Conservation (phyloP, 2,329 filamentous ascomycete species). For the Aureobasidium uvarum region DNA sequence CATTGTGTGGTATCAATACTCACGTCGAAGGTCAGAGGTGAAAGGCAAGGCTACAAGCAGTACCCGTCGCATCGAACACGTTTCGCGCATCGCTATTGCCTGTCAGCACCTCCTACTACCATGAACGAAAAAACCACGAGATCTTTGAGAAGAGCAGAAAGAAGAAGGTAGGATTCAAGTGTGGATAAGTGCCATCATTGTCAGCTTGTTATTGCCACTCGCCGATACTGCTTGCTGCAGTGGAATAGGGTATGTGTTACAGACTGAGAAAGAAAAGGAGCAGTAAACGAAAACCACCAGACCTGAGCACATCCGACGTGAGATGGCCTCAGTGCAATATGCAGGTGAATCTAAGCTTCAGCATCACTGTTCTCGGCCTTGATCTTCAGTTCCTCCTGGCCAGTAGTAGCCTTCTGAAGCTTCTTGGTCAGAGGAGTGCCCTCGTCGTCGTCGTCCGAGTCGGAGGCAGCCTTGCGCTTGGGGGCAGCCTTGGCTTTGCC, state of each 20-base stretch:
- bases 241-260: background rate
- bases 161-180: background rate
- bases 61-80: background rate
- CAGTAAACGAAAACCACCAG: background rate
- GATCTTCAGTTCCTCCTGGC: background rate
- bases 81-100: background rate
- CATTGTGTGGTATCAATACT: background rate
- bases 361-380: slow-evolving; percentile 5
- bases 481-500: background rate
- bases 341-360: background rate
- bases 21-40: background rate
- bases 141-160: background rate
- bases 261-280: background rate
- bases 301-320: background rate
- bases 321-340: background rate
- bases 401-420: slow-evolving; percentile 37
- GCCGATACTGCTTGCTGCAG: background rate
- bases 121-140: background rate
- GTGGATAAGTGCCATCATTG: background rate
- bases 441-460: slow-evolving; percentile 16
- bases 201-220: background rate
- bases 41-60: background rate
- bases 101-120: background rate
- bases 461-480: slow-evolving; percentile 15
- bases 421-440: slow-evolving; percentile 32